Base-by-base conservation (phyloP, 2,329 filamentous ascomycete genomes). In the Xylariaceae sp. region DNA sequence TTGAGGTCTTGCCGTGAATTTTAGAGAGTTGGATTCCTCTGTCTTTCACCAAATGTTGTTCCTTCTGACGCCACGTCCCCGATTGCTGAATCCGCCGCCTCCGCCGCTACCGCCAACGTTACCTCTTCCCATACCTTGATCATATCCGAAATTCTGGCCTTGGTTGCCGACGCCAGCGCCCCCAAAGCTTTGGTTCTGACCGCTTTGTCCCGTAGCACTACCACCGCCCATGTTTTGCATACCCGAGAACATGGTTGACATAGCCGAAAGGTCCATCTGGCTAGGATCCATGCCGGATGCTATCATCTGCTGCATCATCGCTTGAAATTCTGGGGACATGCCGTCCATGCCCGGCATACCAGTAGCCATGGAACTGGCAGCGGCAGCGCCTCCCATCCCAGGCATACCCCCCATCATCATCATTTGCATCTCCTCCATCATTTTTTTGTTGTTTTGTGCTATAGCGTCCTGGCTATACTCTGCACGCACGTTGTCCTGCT, bases 401-500 rank as follows among this genome's bases (percentile, higher is more conserved):
- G 74, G 71, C 77, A 82, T 80, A 2, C 73, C 70, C n/a, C 71
- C 76, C 83, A 87, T 87, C 82, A 87, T 86, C 83, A 87, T 86
- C 72, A 74, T 82, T 67, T 82, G 83, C 75, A 87, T 83, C 47
- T 88, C 85, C 63, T 88, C 84, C 75, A 87, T 83, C 82, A 88
- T 89, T 78, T 93, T 96, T 76, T 95, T 92, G 67, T 84, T 84
- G 65, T 82, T 85, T 56, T 79, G 77, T 17, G 83, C 81, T 55
- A 87, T 81, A 49, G 80, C 78, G 49, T 87, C 84, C 52, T 88
- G 85, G 59, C 84, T 84, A 66, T 91, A 90, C 67, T 93, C 90
- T 65, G 85, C 85, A 15, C 89, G 84, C 69, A 97, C 81, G 23
- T 80, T 80, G 65, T 94, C 87, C 73, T 97, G 94, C 71, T 96